Evolutionary conservation across 2,329 filamentous ascomycete species (phyloP), one percentile per base, ranked within the genome.

Genomic region (Ceratocystis huliohia): DNA sequence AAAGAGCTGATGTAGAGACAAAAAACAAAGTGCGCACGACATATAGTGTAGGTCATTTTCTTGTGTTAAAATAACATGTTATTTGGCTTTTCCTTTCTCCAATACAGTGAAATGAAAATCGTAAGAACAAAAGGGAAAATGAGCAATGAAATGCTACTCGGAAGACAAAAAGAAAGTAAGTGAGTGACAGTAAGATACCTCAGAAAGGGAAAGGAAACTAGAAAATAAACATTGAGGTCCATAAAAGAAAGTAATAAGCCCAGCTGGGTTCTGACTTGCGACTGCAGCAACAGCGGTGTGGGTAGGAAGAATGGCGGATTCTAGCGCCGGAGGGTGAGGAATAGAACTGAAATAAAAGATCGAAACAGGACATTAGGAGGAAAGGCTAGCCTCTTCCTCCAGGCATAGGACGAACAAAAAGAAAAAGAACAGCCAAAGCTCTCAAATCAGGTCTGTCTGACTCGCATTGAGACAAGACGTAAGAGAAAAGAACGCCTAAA

Each of bases 181-280:
- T 28, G 22, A 22, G 17, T 6, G 44, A 33, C 5, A 59, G 15
- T 59, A 33, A 33, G 28, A 59, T 59, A 37, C 28, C 17, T 20
- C 6, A n/a, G 46, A 22, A 50, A n/a, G 15, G n/a, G 33, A n/a
- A 62, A 45, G 17, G 10, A 22, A 17, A 46, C 13, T 62, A 28
- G 61, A 22, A 62, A 62, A 62, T 46, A 46, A 46, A 46, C 61
- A 62, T 46, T 46, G 20, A 62, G 44, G 46, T 44, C 20, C 37
- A 62, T 10, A 41, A 41, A 30, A 46, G 61, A 62, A 62, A 13
- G 41, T 45, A 46, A 62, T 7, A 10, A 15, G 17, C 28, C 45
- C n/a, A 41, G 61, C 61, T 62, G 10, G 33, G 10, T 41, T 46
- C 61, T 62, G 33, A 15, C 61, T 62, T 17, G 61, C 37, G 61